These are phyloP conservation scores for Rhodotorula diobovata DNA, from an alignment of 768 basidiomycete genomes.

Conservation along the genomic window DNA sequence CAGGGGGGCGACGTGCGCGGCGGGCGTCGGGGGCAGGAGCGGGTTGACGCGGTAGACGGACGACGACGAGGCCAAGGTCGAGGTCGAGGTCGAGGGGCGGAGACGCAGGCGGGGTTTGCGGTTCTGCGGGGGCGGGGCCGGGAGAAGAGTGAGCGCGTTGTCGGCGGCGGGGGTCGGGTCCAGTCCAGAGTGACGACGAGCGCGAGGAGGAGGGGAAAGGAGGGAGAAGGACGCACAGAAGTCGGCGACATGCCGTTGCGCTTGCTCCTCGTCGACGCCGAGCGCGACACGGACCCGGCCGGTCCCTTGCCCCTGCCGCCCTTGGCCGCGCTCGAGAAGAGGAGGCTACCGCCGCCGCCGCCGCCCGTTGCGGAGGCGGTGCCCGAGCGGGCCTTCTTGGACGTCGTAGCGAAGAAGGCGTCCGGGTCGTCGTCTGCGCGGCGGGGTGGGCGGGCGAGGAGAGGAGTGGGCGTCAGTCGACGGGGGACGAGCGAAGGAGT, in stretches of 20 bases:
- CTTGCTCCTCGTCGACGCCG: background rate
- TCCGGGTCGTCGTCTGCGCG: conserved; percentile 10
- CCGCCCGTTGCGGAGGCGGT: background rate
- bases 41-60: conserved; percentile 28
- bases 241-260: background rate
- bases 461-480: background rate
- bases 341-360: background rate
- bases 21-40: background rate
- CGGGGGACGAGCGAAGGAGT: background rate
- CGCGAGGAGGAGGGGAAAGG: too few species aligned
- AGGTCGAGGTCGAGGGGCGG: background rate
- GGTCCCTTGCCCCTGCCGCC: background rate
- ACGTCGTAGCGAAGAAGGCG: background rate
- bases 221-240: background rate
- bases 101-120: background rate
- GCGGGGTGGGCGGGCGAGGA: background rate
- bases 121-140: background rate
- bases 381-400: conserved; percentile 17
- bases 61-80: background rate
- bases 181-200: background rate
- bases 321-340: background rate
- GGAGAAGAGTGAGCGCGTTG: too few species aligned
- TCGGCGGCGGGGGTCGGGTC: too few species aligned
- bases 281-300: background rate
- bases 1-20: too few species aligned